Evolutionary conservation across 805 yeast species (phyloP).

Genomic region (Starmerella apicola): DNA sequence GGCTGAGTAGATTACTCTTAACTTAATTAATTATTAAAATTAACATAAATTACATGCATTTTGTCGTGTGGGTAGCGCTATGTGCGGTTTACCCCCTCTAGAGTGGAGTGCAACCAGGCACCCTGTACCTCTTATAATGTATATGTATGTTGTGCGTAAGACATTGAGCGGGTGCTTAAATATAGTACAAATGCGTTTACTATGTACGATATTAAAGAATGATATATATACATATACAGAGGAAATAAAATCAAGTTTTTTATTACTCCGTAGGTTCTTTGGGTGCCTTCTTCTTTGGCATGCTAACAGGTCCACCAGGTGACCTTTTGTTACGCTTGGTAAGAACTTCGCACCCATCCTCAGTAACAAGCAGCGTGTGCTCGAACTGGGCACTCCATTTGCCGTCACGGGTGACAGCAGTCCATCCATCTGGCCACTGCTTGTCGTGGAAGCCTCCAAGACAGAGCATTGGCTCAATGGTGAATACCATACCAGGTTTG

Average conservation of each 20-base stretch:
- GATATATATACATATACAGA: too few species aligned
- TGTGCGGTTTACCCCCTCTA: too few species aligned
- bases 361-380: slow-evolving; percentile 86
- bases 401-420: slow-evolving; percentile 84
- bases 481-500: slow-evolving; percentile 92
- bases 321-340: slow-evolving; percentile 68
- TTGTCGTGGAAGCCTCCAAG: slow-evolving; percentile 69
- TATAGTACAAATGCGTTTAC: too few species aligned
- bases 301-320: slow-evolving; percentile 67
- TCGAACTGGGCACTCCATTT: slow-evolving; percentile 81
- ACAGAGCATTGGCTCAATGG: slow-evolving; percentile 95
- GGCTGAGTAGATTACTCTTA: slow-evolving; percentile 46
- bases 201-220: too few species aligned
- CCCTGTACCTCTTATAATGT: too few species aligned
- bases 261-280: too few species aligned
- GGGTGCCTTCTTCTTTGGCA: slow-evolving; percentile 17
- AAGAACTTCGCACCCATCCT: slow-evolving; percentile 80
- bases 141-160: too few species aligned
- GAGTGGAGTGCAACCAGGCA: too few species aligned
- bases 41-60: background rate
- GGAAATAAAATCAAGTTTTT: too few species aligned
- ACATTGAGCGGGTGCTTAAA: too few species aligned
- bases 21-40: slow-evolving; percentile 10
- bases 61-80: too few species aligned
- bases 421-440: slow-evolving; percentile 98